phyloP scores from a whole-genome alignment of 139 green algal species.

The Chlorella sorokiniana region DNA sequence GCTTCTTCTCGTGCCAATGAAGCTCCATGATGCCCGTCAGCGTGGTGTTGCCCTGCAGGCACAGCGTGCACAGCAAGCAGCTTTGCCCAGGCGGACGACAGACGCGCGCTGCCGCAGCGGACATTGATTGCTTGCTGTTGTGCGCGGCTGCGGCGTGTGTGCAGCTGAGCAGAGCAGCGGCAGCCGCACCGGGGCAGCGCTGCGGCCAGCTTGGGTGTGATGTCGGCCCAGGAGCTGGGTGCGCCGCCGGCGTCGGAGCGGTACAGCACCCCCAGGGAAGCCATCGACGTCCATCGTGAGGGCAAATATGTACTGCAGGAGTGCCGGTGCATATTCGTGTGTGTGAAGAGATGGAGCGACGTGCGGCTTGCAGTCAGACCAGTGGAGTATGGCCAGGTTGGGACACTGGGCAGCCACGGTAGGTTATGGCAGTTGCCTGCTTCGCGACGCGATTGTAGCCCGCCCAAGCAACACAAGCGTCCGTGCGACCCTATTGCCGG shows the following conservation, averaged over 20 bases:
- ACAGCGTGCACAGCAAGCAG: neutral
- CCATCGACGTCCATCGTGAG: slow-evolving; percentile 32
- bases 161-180: neutral
- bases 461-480: no score
- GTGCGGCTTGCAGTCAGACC: neutral
- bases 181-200: slow-evolving; percentile 5
- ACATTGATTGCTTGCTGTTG: neutral
- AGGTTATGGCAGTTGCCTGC: no score
- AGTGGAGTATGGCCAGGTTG: neutral
- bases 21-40: slow-evolving; percentile 48
- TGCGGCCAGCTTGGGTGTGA: slow-evolving; percentile 38
- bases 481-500: neutral
- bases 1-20: slow-evolving; percentile 27
- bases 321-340: neutral
- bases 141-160: neutral
- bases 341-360: neutral
- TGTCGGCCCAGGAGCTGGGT: slow-evolving; percentile 44
- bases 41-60: slow-evolving; percentile 21
- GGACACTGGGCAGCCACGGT: neutral
- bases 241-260: slow-evolving; percentile 49
- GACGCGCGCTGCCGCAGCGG: no score
- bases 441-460: no score
- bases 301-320: slow-evolving; percentile 52
- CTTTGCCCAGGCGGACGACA: no score
- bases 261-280: slow-evolving; percentile 52